Evolutionary conservation across 192 early-diverging fungal species (phyloP).

Genomic region (Backusella tarrabulga): DNA sequence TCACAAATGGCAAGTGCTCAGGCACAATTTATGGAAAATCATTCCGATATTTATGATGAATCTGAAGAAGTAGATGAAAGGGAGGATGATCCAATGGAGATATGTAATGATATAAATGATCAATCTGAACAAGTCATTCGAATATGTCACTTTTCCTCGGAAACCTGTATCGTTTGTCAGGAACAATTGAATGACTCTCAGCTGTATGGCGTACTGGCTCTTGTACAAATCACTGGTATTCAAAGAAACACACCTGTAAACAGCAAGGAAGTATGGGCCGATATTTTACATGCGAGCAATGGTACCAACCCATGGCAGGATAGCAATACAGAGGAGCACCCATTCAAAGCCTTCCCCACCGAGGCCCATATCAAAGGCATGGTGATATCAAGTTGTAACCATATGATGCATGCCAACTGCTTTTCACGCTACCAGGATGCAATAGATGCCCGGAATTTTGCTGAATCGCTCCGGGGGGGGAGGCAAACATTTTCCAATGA

Average conservation of each 20-base stretch:
- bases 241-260: conserved; percentile 69
- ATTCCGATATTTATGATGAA: conserved; percentile 58
- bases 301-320: background rate
- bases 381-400: conserved; percentile 87
- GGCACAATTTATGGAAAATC: conserved; percentile 79
- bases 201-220: conserved; percentile 78
- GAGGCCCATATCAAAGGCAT: conserved; percentile 67
- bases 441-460: conserved; percentile 59
- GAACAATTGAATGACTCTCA: conserved; percentile 68
- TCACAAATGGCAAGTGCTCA: conserved; percentile 86
- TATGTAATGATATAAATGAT: conserved; percentile 13
- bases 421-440: conserved; percentile 83
- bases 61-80: conserved; percentile 54
- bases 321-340: background rate
- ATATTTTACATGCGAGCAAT: conserved; percentile 30
- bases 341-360: conserved; percentile 57
- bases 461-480: conserved; percentile 18
- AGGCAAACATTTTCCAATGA: conserved; percentile 39
- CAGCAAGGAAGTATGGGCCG: conserved; percentile 51
- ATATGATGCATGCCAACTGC: conserved; percentile 95
- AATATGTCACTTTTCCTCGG: conserved; percentile 67
- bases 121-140: conserved; percentile 35
- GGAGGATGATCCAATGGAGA: conserved; percentile 22
- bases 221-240: conserved; percentile 77
- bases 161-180: conserved; percentile 96